phyloP scores from a whole-genome alignment of 2,329 filamentous ascomycete species.

The Venturiaceae sp. region DNA sequence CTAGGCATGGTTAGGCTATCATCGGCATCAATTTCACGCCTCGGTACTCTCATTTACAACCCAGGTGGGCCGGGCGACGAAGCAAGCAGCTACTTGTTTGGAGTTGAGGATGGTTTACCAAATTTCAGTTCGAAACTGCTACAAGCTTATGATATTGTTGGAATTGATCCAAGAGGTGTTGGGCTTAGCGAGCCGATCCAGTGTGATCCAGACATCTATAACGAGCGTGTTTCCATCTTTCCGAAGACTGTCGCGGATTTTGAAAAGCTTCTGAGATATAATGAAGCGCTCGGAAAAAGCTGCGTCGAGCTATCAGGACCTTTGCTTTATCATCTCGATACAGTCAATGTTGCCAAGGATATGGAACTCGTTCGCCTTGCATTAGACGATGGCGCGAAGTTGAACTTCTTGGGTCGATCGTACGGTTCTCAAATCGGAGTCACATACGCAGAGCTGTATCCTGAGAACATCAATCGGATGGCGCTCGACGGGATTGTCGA shows the following conservation, averaged over 20 bases:
- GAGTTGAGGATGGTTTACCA: not conserved
- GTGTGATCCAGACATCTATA: constrained; percentile 28
- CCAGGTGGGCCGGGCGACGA: constrained; percentile 30
- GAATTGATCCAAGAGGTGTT: constrained; percentile 34
- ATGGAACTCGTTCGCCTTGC: constrained; percentile 25
- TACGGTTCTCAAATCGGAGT: constrained; percentile 36
- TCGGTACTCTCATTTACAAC: constrained; percentile 32
- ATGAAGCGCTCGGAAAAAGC: constrained; percentile 28
- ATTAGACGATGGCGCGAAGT: constrained; percentile 21
- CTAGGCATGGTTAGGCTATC: constrained; percentile 3
- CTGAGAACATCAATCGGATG: constrained; percentile 30
- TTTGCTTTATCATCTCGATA: constrained; percentile 33
- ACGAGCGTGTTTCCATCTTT: constrained; percentile 25
- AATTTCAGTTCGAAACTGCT: constrained; percentile 16
- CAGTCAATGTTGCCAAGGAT: constrained; percentile 24
- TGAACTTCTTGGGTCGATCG: constrained; percentile 33
- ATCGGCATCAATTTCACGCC: constrained; percentile 15
- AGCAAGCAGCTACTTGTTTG: constrained; percentile 18
- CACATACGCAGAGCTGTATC: constrained; percentile 35
- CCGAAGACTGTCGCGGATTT: constrained; percentile 28
- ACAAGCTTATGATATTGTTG: constrained; percentile 32
- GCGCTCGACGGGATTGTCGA: constrained; percentile 36
- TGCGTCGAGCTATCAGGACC: constrained; percentile 29
- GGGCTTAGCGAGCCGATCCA: constrained; percentile 29
- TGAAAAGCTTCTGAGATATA: constrained; percentile 27